Evolutionary conservation across 2,329 filamentous ascomycete genomes (phyloP), one percentile per base, ranked within the genome.

Genomic region (Diatrype stigma): DNA sequence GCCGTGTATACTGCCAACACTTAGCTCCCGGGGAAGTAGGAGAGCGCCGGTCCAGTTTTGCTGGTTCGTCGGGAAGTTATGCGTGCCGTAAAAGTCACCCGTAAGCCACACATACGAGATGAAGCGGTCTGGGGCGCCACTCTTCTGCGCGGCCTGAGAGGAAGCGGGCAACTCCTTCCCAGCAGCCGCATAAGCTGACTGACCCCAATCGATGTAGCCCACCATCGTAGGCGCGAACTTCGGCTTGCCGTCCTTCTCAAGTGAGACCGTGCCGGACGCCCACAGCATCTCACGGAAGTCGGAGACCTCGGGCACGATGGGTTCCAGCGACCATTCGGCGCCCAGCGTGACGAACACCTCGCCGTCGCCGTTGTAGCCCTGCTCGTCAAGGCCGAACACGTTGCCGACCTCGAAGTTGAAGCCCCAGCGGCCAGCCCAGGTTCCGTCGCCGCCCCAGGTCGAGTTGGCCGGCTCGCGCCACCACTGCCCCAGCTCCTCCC

Each of bases 341-440:
- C 73, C 73, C 6, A 74, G 42, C 0, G 72, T 74, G 4, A 63
- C 58, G 49, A 75, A 71, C 2, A 70, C 60, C 16, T 73, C 67
- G 14, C 71, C 73, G 2, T 68, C 59, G 4, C 64, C 52, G 46
- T 68, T 71, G 47, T 71, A 73, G 11, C 72, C 72, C 4, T 67
- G 50, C 19, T 66, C 60, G 16, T 72, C 67, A 3, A 77, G 57
- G 14, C 64, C 59, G 56, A 76, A 74, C 16, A 73, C 53, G 38
- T 75, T 76, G 19, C 54, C 63, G 11, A 74, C 70, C 56, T 77
- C 74, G 40, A 74, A 75, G 53, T 77, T 77, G 63, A 66, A 76
- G 0, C 70, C 70, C 56, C 64, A 72, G 1, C 63, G 60, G 2
- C 70, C 70, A 2, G 67, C 67, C 65, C 67, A 70, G 19, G 59